A percentile compares a stretch with the other conserved stretches of the same genome.
phyloP scores from a whole-genome alignment of 352 stramenopile species.

The Globisporangium ultimum region DNA sequence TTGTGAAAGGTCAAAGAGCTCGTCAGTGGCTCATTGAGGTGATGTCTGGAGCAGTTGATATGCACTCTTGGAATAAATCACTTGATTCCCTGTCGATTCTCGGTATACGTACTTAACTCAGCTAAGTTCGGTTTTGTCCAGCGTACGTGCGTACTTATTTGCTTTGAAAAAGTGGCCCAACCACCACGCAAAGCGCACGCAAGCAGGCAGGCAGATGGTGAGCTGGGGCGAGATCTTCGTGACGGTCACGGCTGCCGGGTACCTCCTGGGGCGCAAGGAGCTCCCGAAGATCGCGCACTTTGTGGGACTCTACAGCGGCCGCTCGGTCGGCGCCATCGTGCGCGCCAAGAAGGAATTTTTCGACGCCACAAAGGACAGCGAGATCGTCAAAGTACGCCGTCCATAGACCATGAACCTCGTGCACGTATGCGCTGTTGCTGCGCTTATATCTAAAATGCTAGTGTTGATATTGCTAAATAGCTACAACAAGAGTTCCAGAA shows the following conservation, averaged over 20 bases:
- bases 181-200: too few relatives aligned
- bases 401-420: not conserved
- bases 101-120: too few relatives aligned
- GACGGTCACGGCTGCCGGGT: constrained; percentile 59
- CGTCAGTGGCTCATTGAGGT: too few relatives aligned
- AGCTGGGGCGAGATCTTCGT: constrained; percentile 65
- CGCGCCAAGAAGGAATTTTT: constrained; percentile 85
- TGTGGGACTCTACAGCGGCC: constrained; percentile 53
- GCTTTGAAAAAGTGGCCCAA: too few relatives aligned
- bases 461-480: constrained; percentile 10
- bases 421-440: too few relatives aligned
- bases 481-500: constrained; percentile 76
- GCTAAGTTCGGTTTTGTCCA: too few relatives aligned
- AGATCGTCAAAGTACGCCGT: constrained; percentile 57
- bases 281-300: constrained; percentile 67
- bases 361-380: constrained; percentile 74
- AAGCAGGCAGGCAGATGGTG: constrained; percentile 34
- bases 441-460: not conserved
- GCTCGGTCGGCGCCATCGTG: constrained; percentile 62
- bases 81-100: too few relatives aligned
- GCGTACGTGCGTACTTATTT: too few relatives aligned
- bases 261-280: constrained; percentile 67
- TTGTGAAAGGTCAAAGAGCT: too few relatives aligned
- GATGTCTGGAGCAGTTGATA: too few relatives aligned
- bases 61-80: too few relatives aligned